Conservation (phyloP, 208 protist genomes). For the Acanthamoeba royreba region DNA sequence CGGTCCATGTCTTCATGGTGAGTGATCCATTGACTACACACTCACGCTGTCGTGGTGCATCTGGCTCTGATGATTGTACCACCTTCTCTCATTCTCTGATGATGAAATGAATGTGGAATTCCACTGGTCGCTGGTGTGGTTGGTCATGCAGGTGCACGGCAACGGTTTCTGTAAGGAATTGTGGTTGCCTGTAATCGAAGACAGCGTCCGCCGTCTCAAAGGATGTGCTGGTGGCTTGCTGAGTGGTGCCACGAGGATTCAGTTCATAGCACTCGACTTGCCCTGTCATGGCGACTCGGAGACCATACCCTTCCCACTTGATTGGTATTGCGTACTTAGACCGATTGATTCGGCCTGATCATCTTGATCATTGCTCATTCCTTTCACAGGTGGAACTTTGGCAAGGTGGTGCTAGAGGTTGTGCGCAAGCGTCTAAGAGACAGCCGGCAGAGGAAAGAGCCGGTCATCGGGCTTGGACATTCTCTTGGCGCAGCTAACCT, state of each 20-base stretch:
- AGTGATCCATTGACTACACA: no score
- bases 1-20: no score
- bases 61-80: no score
- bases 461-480: neutral
- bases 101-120: no score
- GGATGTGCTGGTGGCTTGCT: neutral
- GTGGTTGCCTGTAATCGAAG: neutral
- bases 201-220: neutral
- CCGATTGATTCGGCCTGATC: neutral
- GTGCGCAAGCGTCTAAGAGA: neutral
- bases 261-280: neutral
- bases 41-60: no score
- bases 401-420: neutral
- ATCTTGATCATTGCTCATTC: neutral
- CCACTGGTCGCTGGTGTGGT: no score
- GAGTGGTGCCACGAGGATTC: neutral
- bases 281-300: neutral
- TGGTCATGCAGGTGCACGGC: constrained; percentile 34
- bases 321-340: neutral
- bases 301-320: neutral
- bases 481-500: neutral
- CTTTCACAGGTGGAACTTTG: neutral
- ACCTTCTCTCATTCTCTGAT: no score
- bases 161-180: constrained; percentile 34
- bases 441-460: neutral